A percentile compares a stretch with the other conserved stretches of the same genome.
phyloP scores from a whole-genome alignment of 2,329 filamentous ascomycete species.

The Helotiales sp. region DNA sequence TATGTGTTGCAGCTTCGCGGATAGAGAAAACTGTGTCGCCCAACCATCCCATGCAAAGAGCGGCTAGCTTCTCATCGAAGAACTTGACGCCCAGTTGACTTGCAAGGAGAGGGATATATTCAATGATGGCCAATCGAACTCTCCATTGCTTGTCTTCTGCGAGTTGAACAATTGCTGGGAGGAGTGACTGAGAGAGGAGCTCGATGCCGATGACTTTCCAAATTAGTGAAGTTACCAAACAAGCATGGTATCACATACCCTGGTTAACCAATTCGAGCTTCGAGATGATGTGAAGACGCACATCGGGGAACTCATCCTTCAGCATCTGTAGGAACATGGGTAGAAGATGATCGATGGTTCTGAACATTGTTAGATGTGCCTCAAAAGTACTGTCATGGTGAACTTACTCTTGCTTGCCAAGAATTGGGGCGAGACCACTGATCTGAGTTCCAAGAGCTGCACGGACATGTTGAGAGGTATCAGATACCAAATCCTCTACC shows the following conservation, averaged over 20 bases:
- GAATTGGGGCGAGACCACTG: constrained; percentile 92
- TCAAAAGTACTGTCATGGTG: neutral
- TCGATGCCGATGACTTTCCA: constrained; percentile 91
- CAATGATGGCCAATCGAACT: constrained; percentile 95
- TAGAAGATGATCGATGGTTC: constrained; percentile 93
- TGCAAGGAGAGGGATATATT: constrained; percentile 96
- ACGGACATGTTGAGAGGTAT: constrained; percentile 95
- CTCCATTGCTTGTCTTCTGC: constrained; percentile 99
- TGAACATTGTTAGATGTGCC: constrained; percentile 46
- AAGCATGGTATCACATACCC: constrained; percentile 56
- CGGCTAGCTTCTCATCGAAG: constrained; percentile 96
- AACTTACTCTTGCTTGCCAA: constrained; percentile 91
- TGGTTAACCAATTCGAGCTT: constrained; percentile 98
- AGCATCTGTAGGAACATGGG: constrained; percentile 99
- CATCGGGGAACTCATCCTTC: constrained; percentile 98
- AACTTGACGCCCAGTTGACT: constrained; percentile 96
- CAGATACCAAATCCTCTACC: constrained; percentile 93
- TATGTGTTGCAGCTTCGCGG: constrained; percentile 94
- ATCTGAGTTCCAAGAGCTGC: constrained; percentile 96
- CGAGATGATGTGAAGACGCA: constrained; percentile 98
- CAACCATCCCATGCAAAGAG: constrained; percentile 97
- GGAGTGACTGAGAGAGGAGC: constrained; percentile 90
- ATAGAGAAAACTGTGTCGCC: constrained; percentile 99
- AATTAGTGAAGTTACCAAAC: constrained; percentile 28
- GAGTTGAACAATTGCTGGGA: constrained; percentile 95